Percentiles rank a stretch among this genome's conserved stretches.
Conservation (phyloP, 495 filamentous ascomycete genomes). For the Stereocaulon alpinum region DNA sequence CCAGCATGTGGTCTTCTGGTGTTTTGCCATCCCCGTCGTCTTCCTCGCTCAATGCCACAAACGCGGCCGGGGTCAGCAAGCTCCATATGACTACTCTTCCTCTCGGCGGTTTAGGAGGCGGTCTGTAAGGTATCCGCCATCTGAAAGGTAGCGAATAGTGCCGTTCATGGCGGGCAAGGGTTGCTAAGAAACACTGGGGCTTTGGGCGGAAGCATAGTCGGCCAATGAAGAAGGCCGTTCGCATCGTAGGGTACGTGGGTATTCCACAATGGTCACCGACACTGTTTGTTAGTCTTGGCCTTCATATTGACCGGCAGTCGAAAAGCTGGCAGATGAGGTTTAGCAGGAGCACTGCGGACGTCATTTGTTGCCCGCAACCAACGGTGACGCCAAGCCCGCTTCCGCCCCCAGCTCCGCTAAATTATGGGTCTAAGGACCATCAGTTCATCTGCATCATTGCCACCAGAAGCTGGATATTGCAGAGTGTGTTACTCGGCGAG, state of each 20-base stretch:
- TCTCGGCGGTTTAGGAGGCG: slow-evolving; percentile 23
- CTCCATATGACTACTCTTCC: slow-evolving; percentile 25
- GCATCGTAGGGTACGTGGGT: slow-evolving; percentile 32
- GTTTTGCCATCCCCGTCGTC: slow-evolving; percentile 55
- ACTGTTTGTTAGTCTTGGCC: background rate
- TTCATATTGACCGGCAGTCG: background rate
- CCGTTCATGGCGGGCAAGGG: slow-evolving; percentile 22
- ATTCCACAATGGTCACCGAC: background rate
- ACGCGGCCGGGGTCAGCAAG: slow-evolving; percentile 52
- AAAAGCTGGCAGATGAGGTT: background rate
- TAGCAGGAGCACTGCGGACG: background rate
- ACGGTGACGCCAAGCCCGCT: background rate
- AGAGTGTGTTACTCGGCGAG: no score
- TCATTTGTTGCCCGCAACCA: slow-evolving; percentile 10
- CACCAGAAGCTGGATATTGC: no score
- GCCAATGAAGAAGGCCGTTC: slow-evolving; percentile 42
- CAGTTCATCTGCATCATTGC: no score
- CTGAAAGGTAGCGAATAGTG: slow-evolving; percentile 20
- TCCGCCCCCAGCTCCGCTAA: background rate
- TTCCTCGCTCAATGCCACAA: slow-evolving; percentile 61
- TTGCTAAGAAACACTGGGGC: slow-evolving; percentile 19
- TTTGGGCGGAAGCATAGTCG: slow-evolving; percentile 40
- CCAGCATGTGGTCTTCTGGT: slow-evolving; percentile 73
- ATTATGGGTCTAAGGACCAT: no score
- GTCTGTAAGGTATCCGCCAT: slow-evolving; percentile 9